phyloP scores from a whole-genome alignment of 495 filamentous ascomycete genomes.

The Daldinia childiae region DNA sequence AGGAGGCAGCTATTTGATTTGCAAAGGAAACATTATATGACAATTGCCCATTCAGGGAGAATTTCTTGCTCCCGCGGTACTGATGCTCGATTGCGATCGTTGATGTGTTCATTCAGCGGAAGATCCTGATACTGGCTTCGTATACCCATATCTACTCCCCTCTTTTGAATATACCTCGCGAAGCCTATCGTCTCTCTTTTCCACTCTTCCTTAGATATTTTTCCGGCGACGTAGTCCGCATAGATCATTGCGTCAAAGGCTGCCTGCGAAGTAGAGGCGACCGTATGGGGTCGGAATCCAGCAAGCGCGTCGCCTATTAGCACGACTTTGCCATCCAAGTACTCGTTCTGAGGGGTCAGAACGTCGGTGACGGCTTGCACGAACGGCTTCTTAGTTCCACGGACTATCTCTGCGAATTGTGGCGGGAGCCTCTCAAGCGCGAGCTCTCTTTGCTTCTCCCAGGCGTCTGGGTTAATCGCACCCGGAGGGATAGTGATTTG shows the following conservation, averaged over 20 bases:
- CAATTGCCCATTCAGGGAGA: conserved; percentile 48
- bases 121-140: conserved; percentile 56
- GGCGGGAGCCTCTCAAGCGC: conserved; percentile 57
- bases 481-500: conserved; percentile 62
- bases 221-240: conserved; percentile 55
- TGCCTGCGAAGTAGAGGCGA: conserved; percentile 61
- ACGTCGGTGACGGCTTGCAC: conserved; percentile 66
- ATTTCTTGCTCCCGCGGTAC: conserved; percentile 44
- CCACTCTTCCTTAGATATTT: conserved; percentile 54
- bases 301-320: conserved; percentile 67
- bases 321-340: conserved; percentile 59
- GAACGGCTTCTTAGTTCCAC: conserved; percentile 59
- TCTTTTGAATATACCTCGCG: conserved; percentile 55
- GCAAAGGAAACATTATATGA: conserved; percentile 11
- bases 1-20: neutral
- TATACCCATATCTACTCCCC: conserved; percentile 59
- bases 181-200: conserved; percentile 56
- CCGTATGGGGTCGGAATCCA: conserved; percentile 65
- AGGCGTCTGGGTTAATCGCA: conserved; percentile 52
- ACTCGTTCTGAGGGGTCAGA: conserved; percentile 55
- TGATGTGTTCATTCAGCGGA: conserved; percentile 49
- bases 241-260: conserved; percentile 59
- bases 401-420: conserved; percentile 63
- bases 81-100: conserved; percentile 50
- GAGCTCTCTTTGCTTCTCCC: conserved; percentile 54